Evolutionary conservation across 1,139 yeast genomes (phyloP), one percentile per base, ranked within the genome.

Genomic region (Trichomonascaceae sp.): DNA sequence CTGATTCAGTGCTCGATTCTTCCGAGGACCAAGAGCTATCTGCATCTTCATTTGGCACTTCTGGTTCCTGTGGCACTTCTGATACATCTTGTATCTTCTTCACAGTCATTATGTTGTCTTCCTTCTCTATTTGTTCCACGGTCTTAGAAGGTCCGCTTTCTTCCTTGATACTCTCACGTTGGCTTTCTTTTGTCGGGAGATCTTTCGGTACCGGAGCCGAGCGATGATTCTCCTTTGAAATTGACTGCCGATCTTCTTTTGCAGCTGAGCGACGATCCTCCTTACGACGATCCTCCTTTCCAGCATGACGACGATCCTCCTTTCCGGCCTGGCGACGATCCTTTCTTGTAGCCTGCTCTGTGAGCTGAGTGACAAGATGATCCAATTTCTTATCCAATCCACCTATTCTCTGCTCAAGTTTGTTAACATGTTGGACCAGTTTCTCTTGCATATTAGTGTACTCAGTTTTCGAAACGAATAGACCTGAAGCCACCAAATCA

Each of bases 401-500:
- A 43, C 47, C 52, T 12, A 57, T 46, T 47, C 44, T 53, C 48
- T 52, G 50, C 46, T 57, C 60, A 36, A 57, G 30, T 20, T 54
- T 36, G 8, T 47, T 45, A 15, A 58, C 47, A 18, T 58, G 56
- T 20, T 45, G 49, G 1, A 50, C n/a, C 41, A 53, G 49, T 13
- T 47, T 18, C 19, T 43, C 50, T 19, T 51, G 53, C 50, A 53
- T 44, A 15, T 54, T 51, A 18, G 56, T 60, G 41, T 54, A 56
- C 41, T 52, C 53, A 36, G 55, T 27, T 27, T 47, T 51, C 24
- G 62, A 55, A 20, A 61, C 62, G 51, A 61, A 60, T 43, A 52
- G 51, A 19, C 63, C 63, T 0, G 61, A 56, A 5, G 55, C 52
- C 17, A 61, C 19, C 44, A 57, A 39, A 15, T 57, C 60, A 18